Percentiles rank a stretch among this genome's conserved stretches.
phyloP scores from a whole-genome alignment of 208 protist species.

The Wallacemonas sp. region DNA sequence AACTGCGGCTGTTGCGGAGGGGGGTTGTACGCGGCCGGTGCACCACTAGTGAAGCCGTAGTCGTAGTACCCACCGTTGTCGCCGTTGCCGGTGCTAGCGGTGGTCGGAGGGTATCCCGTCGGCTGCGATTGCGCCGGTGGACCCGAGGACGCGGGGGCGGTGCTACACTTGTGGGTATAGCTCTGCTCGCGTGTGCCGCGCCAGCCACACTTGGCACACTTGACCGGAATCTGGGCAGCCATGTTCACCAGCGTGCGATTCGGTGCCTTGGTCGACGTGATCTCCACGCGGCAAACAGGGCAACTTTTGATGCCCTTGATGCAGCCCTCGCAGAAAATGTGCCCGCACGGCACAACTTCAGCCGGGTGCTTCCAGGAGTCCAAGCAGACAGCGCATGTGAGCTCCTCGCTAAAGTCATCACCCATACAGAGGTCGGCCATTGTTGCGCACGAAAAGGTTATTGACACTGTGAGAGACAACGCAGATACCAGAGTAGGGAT shows the following conservation, averaged over 20 bases:
- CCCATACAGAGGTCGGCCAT: slow-evolving; percentile 41
- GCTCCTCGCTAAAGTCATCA: slow-evolving; percentile 66
- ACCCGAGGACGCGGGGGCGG: background rate
- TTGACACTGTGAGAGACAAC: background rate
- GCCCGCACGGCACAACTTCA: slow-evolving; percentile 41
- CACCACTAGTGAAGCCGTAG: slow-evolving; percentile 12
- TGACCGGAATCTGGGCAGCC: slow-evolving; percentile 12
- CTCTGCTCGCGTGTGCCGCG: slow-evolving; percentile 19
- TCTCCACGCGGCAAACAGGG: slow-evolving; percentile 15
- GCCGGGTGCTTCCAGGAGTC: slow-evolving; percentile 74
- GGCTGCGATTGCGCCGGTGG: background rate
- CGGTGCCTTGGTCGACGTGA: slow-evolving; percentile 9
- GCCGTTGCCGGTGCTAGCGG: background rate
- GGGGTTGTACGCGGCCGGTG: slow-evolving; percentile 1
- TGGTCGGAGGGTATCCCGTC: background rate
- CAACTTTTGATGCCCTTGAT: slow-evolving; percentile 11
- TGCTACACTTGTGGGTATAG: slow-evolving; percentile 18
- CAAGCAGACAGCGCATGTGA: slow-evolving; percentile 70
- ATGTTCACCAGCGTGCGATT: slow-evolving; percentile 28
- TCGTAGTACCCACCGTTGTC: background rate
- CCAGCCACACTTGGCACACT: slow-evolving; percentile 26
- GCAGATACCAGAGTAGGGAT: background rate
- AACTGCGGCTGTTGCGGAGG: slow-evolving; percentile 21
- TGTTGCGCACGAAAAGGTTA: slow-evolving; percentile 3
- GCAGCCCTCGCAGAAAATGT: slow-evolving; percentile 37